Percentiles rank a stretch among this genome's conserved stretches.
These are phyloP conservation scores for Leishmania major DNA, from an alignment of 208 protist species.

Conservation along the genomic window DNA sequence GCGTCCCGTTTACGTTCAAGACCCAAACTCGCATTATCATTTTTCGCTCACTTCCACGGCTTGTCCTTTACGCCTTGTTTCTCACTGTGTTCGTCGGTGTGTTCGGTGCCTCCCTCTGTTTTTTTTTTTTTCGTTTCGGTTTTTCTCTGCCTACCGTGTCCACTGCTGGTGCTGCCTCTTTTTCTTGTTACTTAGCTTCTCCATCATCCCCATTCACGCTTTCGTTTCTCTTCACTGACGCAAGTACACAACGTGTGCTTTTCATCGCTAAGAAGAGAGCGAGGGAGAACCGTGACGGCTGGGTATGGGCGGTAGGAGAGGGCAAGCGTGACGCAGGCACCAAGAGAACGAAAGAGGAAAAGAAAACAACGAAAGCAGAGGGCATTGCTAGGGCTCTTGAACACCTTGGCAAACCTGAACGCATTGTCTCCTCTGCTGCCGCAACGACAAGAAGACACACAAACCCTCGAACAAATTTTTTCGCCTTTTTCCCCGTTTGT, in stretches of 20 bases:
- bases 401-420: neutral
- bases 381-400: neutral
- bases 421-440: neutral
- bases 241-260: neutral
- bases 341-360: neutral
- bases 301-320: neutral
- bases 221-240: neutral
- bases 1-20: no score
- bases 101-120: neutral
- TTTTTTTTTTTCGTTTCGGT: neutral
- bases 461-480: neutral
- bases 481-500: neutral
- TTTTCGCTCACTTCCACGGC: neutral
- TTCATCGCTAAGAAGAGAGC: neutral
- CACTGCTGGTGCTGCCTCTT: neutral
- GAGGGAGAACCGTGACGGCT: neutral
- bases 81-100: neutral
- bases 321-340: neutral
- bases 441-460: neutral
- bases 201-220: neutral
- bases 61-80: neutral
- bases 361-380: neutral
- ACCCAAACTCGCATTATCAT: neutral
- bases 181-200: neutral
- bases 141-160: neutral